Percentiles rank a stretch among this genome's conserved stretches.
Evolutionary conservation across 108 stramenopile genomes (phyloP).

Genomic region (Nitzschia sp.): DNA sequence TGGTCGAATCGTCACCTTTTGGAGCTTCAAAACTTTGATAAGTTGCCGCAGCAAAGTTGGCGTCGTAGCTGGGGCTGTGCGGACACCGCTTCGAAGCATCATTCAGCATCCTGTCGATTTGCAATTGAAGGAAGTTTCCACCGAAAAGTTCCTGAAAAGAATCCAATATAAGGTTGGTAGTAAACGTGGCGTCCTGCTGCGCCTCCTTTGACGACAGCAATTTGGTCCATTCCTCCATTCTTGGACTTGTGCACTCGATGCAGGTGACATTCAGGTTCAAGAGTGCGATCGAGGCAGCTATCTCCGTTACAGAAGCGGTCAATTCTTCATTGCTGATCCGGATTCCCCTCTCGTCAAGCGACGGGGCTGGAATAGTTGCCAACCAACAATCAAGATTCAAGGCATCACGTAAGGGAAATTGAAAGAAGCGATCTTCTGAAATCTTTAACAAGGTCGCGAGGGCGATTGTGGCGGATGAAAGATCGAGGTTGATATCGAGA

Average conservation of each 20-base stretch:
- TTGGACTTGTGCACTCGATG: neutral
- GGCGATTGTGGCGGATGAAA: neutral
- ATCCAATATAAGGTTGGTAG: conserved; percentile 44
- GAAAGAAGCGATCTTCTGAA: conserved; percentile 34
- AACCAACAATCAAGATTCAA: conserved; percentile 60
- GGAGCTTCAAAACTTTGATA: conserved; percentile 41
- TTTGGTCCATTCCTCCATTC: neutral
- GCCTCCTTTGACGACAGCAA: conserved; percentile 28
- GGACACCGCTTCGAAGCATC: conserved; percentile 65
- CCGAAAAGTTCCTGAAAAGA: conserved; percentile 38
- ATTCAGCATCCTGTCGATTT: conserved; percentile 53
- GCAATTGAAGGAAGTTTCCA: conserved; percentile 53
- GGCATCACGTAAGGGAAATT: conserved; percentile 60
- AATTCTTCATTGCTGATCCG: neutral
- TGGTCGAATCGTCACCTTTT: conserved; percentile 22
- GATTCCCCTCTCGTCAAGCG: conserved; percentile 1
- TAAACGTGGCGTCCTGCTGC: conserved; percentile 41
- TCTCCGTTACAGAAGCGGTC: neutral
- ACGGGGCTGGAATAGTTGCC: conserved; percentile 46
- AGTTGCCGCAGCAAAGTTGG: conserved; percentile 30
- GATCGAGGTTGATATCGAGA: conserved; percentile 16
- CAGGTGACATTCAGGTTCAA: neutral
- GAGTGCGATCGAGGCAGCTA: neutral
- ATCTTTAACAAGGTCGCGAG: conserved; percentile 40
- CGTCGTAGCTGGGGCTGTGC: conserved; percentile 53